Percentiles rank a stretch among this genome's conserved stretches.
phyloP scores from a whole-genome alignment of 139 green algal species.

The Tetradesmus lagerheimii region DNA sequence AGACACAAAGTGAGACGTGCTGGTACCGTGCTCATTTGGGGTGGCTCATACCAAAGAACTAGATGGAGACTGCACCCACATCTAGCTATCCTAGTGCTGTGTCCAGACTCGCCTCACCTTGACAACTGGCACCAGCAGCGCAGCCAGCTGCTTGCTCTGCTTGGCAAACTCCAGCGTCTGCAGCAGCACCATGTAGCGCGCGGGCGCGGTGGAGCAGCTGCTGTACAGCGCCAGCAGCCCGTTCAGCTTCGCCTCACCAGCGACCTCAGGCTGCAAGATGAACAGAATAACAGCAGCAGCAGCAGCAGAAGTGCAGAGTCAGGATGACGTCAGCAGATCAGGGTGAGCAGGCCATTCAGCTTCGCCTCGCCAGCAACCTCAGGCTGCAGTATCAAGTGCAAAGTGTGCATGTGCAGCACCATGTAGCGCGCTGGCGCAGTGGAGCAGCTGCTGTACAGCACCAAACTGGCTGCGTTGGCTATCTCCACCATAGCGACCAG shows the following conservation, averaged over 20 bases:
- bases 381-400: too few relatives aligned
- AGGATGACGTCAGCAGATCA: too few relatives aligned
- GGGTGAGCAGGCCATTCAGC: slow-evolving; percentile 40
- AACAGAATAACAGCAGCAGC: neutral
- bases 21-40: too few relatives aligned
- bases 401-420: too few relatives aligned
- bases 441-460: too few relatives aligned
- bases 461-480: too few relatives aligned
- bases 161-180: slow-evolving; percentile 45
- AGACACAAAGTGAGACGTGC: too few relatives aligned
- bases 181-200: slow-evolving; percentile 45
- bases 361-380: slow-evolving; percentile 19
- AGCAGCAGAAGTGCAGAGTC: neutral
- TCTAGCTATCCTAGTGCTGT: too few relatives aligned
- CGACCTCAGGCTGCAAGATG: slow-evolving; percentile 36
- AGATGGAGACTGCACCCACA: too few relatives aligned
- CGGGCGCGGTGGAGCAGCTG: slow-evolving; percentile 15
- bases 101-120: neutral
- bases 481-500: too few relatives aligned
- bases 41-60: too few relatives aligned
- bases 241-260: slow-evolving; percentile 44
- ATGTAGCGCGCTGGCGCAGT: too few relatives aligned
- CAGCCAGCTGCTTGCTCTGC: slow-evolving; percentile 47
- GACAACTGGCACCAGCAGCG: slow-evolving; percentile 35
- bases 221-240: slow-evolving; percentile 44